Percentiles rank a stretch among this genome's conserved stretches.
phyloP scores from a whole-genome alignment of 1,139 yeast genomes.

The Blastobotrys ciferrii region DNA sequence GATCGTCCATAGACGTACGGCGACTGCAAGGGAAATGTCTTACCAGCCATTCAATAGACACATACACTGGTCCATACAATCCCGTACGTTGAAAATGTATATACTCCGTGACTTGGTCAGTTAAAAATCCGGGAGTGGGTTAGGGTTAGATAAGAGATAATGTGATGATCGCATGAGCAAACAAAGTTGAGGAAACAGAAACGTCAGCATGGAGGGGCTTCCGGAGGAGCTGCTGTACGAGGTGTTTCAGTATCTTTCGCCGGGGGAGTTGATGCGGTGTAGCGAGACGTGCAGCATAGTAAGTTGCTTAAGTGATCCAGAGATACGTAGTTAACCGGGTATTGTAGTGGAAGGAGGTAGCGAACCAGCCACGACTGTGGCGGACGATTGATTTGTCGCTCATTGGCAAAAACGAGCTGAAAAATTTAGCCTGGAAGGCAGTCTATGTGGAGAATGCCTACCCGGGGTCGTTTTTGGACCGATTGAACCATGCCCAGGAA shows the following conservation, averaged over 20 bases:
- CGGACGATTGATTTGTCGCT: constrained; percentile 15
- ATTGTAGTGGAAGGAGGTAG: constrained; percentile 16
- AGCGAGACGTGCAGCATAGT: constrained; percentile 12
- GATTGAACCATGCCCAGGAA: constrained; percentile 5
- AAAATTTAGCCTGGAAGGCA: constrained; percentile 11
- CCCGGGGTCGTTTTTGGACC: constrained; percentile 1
- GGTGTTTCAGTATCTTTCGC: constrained; percentile 19
- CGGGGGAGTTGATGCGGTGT: constrained; percentile 21
- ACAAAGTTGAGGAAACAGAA: no score
- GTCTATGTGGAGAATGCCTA: constrained; percentile 6
- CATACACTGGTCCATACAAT: no score
- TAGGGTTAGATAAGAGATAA: no score
- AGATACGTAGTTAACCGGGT: background rate
- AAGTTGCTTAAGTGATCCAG: no score
- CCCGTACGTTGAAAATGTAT: no score
- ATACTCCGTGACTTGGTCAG: no score
- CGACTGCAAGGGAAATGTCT: no score
- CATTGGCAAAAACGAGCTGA: constrained; percentile 11
- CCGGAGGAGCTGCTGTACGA: constrained; percentile 24
- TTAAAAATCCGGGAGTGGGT: no score
- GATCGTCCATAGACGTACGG: no score
- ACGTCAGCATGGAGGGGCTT: constrained; percentile 11
- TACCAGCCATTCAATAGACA: no score
- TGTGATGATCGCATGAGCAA: no score
- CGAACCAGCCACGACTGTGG: constrained; percentile 19